A percentile compares a stretch with the other conserved stretches of the same genome.
Evolutionary conservation across 1,139 yeast species (phyloP).

Genomic region (Yamadazyma songkhlaensis): DNA sequence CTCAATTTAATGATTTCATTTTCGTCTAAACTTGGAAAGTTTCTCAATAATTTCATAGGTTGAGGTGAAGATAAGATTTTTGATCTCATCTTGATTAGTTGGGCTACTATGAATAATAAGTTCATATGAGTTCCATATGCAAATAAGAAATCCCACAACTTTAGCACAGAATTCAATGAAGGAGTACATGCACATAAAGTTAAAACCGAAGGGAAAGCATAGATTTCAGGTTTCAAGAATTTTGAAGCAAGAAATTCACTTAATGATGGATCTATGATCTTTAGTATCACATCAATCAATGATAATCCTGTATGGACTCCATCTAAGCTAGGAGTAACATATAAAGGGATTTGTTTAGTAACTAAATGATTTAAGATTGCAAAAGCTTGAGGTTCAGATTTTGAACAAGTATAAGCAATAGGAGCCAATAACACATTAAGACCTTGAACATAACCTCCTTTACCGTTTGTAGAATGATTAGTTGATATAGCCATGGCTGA

Average conservation of each 20-base stretch:
- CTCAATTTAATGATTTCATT: constrained; percentile 76
- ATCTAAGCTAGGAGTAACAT: constrained; percentile 70
- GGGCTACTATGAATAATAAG: constrained; percentile 81
- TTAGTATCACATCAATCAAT: constrained; percentile 67
- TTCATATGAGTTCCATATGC: constrained; percentile 93
- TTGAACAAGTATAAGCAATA: constrained; percentile 63
- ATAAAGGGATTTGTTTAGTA: constrained; percentile 67
- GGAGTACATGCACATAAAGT: constrained; percentile 92
- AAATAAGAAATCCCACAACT: constrained; percentile 86
- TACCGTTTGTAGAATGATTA: constrained; percentile 24
- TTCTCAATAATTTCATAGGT: constrained; percentile 76
- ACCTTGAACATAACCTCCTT: constrained; percentile 76
- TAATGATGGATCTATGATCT: constrained; percentile 71
- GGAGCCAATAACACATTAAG: constrained; percentile 89
- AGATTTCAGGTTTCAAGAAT: constrained; percentile 74
- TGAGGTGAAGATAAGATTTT: constrained; percentile 53
- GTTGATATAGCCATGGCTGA: constrained; percentile 67
- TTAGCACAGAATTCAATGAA: constrained; percentile 70
- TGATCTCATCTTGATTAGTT: constrained; percentile 67
- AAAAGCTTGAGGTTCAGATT: constrained; percentile 86
- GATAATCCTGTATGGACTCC: constrained; percentile 82
- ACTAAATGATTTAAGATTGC: constrained; percentile 62
- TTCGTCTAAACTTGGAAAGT: constrained; percentile 71
- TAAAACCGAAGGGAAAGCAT: constrained; percentile 84
- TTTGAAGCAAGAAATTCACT: constrained; percentile 60